Evolutionary conservation across 2,329 filamentous ascomycete species (phyloP), one percentile per base, ranked within the genome.

Genomic region (Aspergillus brasiliensis): DNA sequence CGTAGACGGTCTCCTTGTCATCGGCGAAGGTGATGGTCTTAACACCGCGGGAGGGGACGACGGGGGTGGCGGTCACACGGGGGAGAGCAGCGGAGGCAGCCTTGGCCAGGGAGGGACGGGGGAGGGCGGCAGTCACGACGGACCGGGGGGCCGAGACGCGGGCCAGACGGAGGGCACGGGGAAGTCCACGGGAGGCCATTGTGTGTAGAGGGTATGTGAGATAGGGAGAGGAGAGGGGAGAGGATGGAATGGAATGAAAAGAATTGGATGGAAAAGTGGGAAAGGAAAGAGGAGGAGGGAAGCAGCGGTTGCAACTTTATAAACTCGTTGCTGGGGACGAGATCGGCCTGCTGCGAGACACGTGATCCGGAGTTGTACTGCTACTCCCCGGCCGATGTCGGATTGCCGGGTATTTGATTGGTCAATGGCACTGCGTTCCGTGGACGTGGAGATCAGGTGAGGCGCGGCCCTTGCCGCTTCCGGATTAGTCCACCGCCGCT

Each of bases 11-110:
- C 87, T 99, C 95, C 84, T 96, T 94, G 77, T 86, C 85, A 75
- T 92, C 95, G 70, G 95, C 95, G 80, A 99, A 99, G 88, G 98
- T 93, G 81, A 99, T 94, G 72, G 94, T 97, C 91, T 99, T 98
- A 76, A 97, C 82, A 79, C 95, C 95, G 77, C 95, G 90, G 69
- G 77, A 74, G 63, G 78, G 66, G 51, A 73, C 77, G 66, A 80
- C 81, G 55, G 67, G 67, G 47, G 67, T 81, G 60, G 79, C 82
- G 60, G 79, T 74, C 64, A 79, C 77, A 69, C 81, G 80, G 69
- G 81, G 66, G 28, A 69, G 65, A 54, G 75, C 65, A 59, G 66
- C 69, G 56, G 76, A 64, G 59, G 74, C 78, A 70, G 80, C 61
- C 66, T 68, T 69, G 21, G 65, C 82, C 67, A 84, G 82, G 67